Percentiles rank a stretch among this genome's conserved stretches.
Evolutionary conservation across 2,329 filamentous ascomycete species (phyloP).

Genomic region (Phoma sp.): DNA sequence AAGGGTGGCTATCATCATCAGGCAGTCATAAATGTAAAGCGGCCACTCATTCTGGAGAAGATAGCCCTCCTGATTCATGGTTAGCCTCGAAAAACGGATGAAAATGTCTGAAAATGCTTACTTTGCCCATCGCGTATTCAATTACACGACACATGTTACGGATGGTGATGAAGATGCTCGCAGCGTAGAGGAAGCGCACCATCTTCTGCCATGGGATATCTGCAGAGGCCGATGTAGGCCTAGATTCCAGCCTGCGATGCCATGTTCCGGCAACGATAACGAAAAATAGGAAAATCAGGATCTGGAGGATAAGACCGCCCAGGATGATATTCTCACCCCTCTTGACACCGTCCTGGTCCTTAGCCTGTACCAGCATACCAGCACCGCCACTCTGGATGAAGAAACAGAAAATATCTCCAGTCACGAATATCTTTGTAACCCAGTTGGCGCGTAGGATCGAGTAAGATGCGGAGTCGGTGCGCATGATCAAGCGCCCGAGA

Average conservation of each 20-base stretch:
- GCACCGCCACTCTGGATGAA: conserved; percentile 59
- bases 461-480: conserved; percentile 52
- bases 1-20: conserved; percentile 37
- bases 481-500: conserved; percentile 52
- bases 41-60: conserved; percentile 36
- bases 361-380: conserved; percentile 50
- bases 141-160: conserved; percentile 57
- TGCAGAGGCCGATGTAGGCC: conserved; percentile 35
- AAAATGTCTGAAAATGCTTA: conserved; percentile 4
- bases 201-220: conserved; percentile 46
- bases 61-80: conserved; percentile 27
- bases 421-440: conserved; percentile 64
- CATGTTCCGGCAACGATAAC: conserved; percentile 58
- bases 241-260: conserved; percentile 53
- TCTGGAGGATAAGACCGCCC: conserved; percentile 63
- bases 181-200: conserved; percentile 49
- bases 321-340: conserved; percentile 63
- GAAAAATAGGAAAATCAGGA: conserved; percentile 66
- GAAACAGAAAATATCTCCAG: conserved; percentile 63
- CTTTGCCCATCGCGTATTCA: conserved; percentile 53
- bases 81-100: conserved; percentile 8
- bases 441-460: conserved; percentile 54
- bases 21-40: conserved; percentile 38
- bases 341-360: conserved; percentile 32
- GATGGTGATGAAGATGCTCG: conserved; percentile 53